Conservation (phyloP, 208 protist genomes). For the Crithidia sp. region DNA sequence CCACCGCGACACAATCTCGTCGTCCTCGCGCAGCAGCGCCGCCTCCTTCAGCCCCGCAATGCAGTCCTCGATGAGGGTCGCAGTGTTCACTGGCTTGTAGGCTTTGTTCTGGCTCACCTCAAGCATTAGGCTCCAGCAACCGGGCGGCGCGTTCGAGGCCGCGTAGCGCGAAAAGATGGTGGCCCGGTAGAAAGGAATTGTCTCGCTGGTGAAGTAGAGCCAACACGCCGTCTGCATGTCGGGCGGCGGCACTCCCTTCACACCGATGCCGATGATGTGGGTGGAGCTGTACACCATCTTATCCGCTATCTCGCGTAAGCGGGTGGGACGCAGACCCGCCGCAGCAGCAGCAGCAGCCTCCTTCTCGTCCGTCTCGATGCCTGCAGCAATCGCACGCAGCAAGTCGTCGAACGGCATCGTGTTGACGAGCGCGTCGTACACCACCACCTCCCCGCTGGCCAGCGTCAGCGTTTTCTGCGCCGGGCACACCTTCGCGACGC, state of each 20-base stretch:
- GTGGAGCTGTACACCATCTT: constrained; percentile 57
- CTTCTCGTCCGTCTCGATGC: constrained; percentile 25
- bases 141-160: constrained; percentile 55
- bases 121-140: constrained; percentile 70
- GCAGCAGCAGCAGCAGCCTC: not conserved
- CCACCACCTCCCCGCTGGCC: constrained; percentile 35
- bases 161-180: constrained; percentile 85
- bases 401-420: constrained; percentile 66
- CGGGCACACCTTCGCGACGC: constrained; percentile 46
- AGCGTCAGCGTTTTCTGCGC: constrained; percentile 44
- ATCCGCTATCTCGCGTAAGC: constrained; percentile 43
- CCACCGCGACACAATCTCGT: constrained; percentile 61
- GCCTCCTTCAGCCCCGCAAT: constrained; percentile 43
- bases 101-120: constrained; percentile 51
- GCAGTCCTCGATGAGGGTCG: constrained; percentile 53
- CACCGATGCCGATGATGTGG: constrained; percentile 74
- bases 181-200: constrained; percentile 76
- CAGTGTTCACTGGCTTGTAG: constrained; percentile 39
- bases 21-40: constrained; percentile 42
- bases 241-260: constrained; percentile 50
- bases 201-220: constrained; percentile 79
- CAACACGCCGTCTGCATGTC: constrained; percentile 66
- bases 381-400: constrained; percentile 37
- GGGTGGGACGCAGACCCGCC: constrained; percentile 14
- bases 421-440: constrained; percentile 59